phyloP scores from a whole-genome alignment of 1,284 basidiomycete species.

The Leccinum griseonigrum region DNA sequence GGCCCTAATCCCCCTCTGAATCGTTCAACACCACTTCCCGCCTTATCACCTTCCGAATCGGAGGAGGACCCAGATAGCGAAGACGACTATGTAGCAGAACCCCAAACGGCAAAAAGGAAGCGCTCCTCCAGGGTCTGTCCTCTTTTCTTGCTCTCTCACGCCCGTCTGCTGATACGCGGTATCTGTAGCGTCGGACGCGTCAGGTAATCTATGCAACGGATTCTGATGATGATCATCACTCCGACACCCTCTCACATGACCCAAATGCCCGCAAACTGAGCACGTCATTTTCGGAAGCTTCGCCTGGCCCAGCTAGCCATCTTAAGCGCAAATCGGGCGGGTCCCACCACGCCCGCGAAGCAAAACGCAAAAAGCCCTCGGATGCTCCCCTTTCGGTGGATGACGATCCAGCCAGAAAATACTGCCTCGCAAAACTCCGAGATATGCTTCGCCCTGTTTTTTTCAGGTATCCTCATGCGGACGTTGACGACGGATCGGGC shows the following conservation, averaged over 20 bases:
- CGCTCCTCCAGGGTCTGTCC: constrained; percentile 44
- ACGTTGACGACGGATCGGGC: constrained; percentile 23
- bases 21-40: constrained; percentile 29
- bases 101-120: constrained; percentile 32
- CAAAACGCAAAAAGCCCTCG: constrained; percentile 47
- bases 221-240: constrained; percentile 36
- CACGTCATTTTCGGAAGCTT: constrained; percentile 24
- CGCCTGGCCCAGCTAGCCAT: constrained; percentile 18
- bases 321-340: constrained; percentile 45
- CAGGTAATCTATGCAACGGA: constrained; percentile 42
- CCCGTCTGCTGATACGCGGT: constrained; percentile 14
- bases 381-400: constrained; percentile 35
- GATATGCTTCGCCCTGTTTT: constrained; percentile 70
- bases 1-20: constrained; percentile 14
- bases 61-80: constrained; percentile 55
- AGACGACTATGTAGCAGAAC: constrained; percentile 65
- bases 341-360: constrained; percentile 31
- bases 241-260: constrained; percentile 30
- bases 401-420: constrained; percentile 74
- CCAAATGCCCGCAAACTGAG: constrained; percentile 21
- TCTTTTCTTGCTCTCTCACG: constrained; percentile 10
- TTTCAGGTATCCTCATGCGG: constrained; percentile 55
- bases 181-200: constrained; percentile 37
- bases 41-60: constrained; percentile 43
- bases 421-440: constrained; percentile 70